Base-by-base conservation (phyloP, 768 basidiomycete species). In the Collybia sp. region DNA sequence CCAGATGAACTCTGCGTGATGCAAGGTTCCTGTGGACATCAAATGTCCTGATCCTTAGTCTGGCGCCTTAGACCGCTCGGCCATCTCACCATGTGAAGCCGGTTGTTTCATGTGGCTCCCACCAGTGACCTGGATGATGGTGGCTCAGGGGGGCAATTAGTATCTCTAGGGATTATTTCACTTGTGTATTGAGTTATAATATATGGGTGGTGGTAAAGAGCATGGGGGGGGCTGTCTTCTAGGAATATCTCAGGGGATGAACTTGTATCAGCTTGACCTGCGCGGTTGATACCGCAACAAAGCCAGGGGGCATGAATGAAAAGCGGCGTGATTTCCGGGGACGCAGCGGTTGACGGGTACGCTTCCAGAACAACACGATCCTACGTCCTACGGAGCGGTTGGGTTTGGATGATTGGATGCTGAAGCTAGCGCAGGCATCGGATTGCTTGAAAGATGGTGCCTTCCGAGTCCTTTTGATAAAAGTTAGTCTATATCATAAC, bases 21-120 rank as follows among this genome's bases (percentile, higher is more conserved):
- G 25, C 25, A 4, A 3, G 4, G 25, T 25, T 25, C 25, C 25
- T 25, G 25, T 54, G 56, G 51, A 57, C 58, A 60, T 53, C 45
- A 18, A 57, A 51, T 61, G 56, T 50, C 56, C 62, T 60, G 58
- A 46, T 72, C 81, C 81, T 80, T 83, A 80, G 80, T 85, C 82
- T 86, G 81, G 82, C 84, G 83, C 84, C 84, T 85, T 85, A 82
- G 83, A 85, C 83, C 83, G 82, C 83, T 86, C 84, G 83, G 84
- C 83, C 83, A 86, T 85, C 81, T 83, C 78, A 41, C 35, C 35
- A 25, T 25, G 25, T 8, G 3, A 8, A 8, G 25, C n/a, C 8
- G 25, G 25, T 8, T 8, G 25, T 8, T 3, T 8, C 8, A 25
- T 25, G 8, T 25, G 8, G 4, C 8, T 25, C 25, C 25, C 25